Conservation (phyloP, 1,284 basidiomycete species). For the Trichosporon asahii region DNA sequence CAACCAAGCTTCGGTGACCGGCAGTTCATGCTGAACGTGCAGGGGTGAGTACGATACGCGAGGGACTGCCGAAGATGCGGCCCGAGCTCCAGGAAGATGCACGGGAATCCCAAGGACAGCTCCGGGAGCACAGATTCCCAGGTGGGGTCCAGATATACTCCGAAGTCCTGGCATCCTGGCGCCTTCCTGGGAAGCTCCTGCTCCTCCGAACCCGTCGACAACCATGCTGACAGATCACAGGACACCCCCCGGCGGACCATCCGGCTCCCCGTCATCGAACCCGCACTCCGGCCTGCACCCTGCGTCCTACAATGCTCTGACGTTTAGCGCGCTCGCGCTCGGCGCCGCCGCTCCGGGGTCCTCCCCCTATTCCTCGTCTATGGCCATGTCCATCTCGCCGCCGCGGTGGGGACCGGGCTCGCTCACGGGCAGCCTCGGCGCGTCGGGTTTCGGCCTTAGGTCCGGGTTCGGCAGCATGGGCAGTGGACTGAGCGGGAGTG, state of each 20-base stretch:
- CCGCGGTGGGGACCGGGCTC: conserved; percentile 38
- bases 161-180: not conserved
- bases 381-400: conserved; percentile 48
- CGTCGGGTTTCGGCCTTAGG: conserved; percentile 15
- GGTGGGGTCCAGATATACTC: not conserved
- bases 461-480: conserved; percentile 6
- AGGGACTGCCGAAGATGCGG: not conserved
- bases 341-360: conserved; percentile 31
- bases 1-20: not conserved
- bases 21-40: conserved; percentile 10
- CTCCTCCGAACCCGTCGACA: too few species aligned
- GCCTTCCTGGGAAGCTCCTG: too few species aligned
- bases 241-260: conserved; percentile 17
- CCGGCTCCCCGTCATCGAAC: conserved; percentile 24
- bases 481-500: conserved; percentile 15
- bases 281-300: conserved; percentile 39
- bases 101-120: not conserved
- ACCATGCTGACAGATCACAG: conserved; percentile 3
- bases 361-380: conserved; percentile 29
- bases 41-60: conserved; percentile 2
- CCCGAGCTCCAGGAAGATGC: not conserved
- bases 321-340: conserved; percentile 36
- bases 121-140: not conserved
- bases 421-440: conserved; percentile 24
- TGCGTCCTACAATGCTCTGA: conserved; percentile 35